A percentile compares a stretch with the other conserved stretches of the same genome.
phyloP scores from a whole-genome alignment of 805 yeast species.

The Komagataella kurtzmanii region DNA sequence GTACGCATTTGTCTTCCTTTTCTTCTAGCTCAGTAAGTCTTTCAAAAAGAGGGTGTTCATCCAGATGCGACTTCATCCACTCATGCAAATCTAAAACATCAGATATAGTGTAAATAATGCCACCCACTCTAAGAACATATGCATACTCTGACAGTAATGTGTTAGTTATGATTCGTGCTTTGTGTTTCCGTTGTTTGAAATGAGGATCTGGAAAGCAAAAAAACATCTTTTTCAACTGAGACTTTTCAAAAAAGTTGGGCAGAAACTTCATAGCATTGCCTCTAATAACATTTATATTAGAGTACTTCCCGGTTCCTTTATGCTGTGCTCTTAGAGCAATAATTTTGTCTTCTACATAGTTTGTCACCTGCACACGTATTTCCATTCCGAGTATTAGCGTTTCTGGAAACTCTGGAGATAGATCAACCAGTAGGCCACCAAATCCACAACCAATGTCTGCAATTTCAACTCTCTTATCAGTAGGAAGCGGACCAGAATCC shows the following conservation, averaged over 20 bases:
- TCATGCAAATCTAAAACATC: conserved; percentile 87
- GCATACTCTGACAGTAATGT: conserved; percentile 90
- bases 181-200: conserved; percentile 93
- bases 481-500: conserved; percentile 23
- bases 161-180: conserved; percentile 88
- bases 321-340: conserved; percentile 65
- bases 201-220: conserved; percentile 99
- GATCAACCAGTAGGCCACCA: conserved; percentile 77
- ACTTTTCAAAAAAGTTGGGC: conserved; percentile 82
- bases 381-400: conserved; percentile 87
- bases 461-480: conserved; percentile 47
- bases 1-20: conserved; percentile 63
- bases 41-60: conserved; percentile 83
- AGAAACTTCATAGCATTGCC: conserved; percentile 96
- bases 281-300: conserved; percentile 80
- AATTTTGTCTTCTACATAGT: conserved; percentile 91
- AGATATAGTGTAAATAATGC: conserved; percentile 86
- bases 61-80: conserved; percentile 93
- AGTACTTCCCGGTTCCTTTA: conserved; percentile 30
- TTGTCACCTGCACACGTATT: conserved; percentile 93
- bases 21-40: conserved; percentile 76
- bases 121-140: conserved; percentile 74
- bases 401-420: conserved; percentile 68
- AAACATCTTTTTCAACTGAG: conserved; percentile 81
- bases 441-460: conserved; percentile 98